Evolutionary conservation across 2,329 filamentous ascomycete genomes (phyloP).

Genomic region (Didymosphaeria variabile): DNA sequence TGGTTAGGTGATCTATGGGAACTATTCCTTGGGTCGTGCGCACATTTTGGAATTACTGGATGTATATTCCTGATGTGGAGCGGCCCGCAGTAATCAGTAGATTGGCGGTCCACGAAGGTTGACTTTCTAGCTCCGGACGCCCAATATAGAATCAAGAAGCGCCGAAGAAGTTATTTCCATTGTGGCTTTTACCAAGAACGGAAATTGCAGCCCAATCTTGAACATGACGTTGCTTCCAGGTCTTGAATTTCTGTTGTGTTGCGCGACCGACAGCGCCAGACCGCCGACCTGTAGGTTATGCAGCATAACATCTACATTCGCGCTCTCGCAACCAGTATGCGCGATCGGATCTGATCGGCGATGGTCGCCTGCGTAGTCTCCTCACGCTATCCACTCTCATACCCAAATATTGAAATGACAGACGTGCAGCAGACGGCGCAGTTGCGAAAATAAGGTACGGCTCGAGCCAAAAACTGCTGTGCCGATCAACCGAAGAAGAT

Average conservation of each 20-base stretch:
- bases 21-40: background rate
- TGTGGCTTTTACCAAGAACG: background rate
- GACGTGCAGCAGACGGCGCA: background rate
- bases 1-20: background rate
- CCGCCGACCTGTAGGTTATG: no score
- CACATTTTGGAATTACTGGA: background rate
- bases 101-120: background rate
- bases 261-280: background rate
- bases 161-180: background rate
- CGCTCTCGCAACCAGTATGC: background rate
- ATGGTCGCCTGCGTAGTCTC: background rate
- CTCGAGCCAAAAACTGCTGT: background rate
- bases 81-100: constrained; percentile 2
- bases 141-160: background rate
- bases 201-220: no score
- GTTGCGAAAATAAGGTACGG: constrained; percentile 4
- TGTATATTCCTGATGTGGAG: background rate
- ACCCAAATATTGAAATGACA: background rate
- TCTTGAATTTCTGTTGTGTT: background rate
- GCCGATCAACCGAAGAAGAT: background rate
- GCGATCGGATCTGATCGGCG: background rate
- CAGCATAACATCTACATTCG: background rate
- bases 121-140: background rate
- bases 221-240: background rate
- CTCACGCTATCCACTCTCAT: background rate